These are phyloP conservation scores for Acanthamoeba triangularis DNA, from an alignment of 208 protist species.

Conservation along the genomic window DNA sequence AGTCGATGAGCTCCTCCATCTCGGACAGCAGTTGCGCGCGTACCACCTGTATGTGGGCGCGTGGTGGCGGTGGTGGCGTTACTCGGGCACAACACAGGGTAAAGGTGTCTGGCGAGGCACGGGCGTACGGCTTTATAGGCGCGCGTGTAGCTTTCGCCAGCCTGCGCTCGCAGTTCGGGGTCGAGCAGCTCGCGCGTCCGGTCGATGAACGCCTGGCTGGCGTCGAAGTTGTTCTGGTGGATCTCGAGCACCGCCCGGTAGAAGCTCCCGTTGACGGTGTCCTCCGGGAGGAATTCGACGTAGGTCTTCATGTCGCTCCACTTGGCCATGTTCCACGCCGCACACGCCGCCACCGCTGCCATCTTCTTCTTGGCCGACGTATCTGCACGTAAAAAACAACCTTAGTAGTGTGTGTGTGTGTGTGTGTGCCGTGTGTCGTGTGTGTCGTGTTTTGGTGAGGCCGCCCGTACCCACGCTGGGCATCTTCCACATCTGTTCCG, in stretches of 20 bases:
- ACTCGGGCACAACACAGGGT: no score
- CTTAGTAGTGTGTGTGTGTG: no score
- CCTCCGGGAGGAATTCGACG: slow-evolving; percentile 93
- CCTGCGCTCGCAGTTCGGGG: slow-evolving; percentile 96
- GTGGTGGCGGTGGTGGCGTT: neutral
- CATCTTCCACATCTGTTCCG: slow-evolving; percentile 89
- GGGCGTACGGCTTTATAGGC: slow-evolving; percentile 95
- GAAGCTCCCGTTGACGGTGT: slow-evolving; percentile 95
- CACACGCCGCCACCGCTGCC: slow-evolving; percentile 96
- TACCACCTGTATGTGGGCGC: slow-evolving; percentile 92
- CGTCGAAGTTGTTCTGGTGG: slow-evolving; percentile 88
- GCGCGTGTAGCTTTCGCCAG: slow-evolving; percentile 98
- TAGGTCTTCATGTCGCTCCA: slow-evolving; percentile 86
- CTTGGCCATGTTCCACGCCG: slow-evolving; percentile 96
- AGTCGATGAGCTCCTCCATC: slow-evolving; percentile 98
- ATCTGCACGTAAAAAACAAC: slow-evolving; percentile 6
- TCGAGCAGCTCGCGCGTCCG: slow-evolving; percentile 96
- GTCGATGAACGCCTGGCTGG: slow-evolving; percentile 87
- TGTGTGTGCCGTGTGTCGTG: no score
- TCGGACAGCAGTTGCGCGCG: slow-evolving; percentile 99
- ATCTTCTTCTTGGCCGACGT: slow-evolving; percentile 86
- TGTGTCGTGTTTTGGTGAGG: neutral
- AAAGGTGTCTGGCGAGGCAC: neutral
- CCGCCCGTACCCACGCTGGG: neutral
- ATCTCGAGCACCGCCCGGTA: slow-evolving; percentile 91